Evolutionary conservation across 768 basidiomycete genomes (phyloP).

Genomic region (Hericium alpestre): DNA sequence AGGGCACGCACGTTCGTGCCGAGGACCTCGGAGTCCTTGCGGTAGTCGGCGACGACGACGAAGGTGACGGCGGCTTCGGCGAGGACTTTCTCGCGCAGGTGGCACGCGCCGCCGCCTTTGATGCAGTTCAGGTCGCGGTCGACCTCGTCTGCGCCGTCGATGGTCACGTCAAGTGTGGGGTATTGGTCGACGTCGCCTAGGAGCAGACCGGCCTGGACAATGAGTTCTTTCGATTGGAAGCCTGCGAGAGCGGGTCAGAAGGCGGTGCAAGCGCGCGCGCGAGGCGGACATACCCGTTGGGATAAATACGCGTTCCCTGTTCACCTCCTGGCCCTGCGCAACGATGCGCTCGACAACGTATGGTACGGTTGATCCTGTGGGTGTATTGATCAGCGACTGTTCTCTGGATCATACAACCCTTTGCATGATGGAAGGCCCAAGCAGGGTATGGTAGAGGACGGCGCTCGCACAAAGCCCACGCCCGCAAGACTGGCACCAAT

Average conservation of each 20-base stretch:
- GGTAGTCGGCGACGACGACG: conserved; percentile 87
- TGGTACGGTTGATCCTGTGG: conserved; percentile 81
- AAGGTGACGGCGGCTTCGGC: conserved; percentile 92
- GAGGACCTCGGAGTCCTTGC: conserved; percentile 79
- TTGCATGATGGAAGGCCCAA: too few relatives aligned
- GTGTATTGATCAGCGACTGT: not conserved
- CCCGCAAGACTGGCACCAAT: conserved; percentile 18
- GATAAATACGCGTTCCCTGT: conserved; percentile 77
- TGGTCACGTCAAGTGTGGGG: conserved; percentile 85
- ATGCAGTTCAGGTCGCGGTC: conserved; percentile 83
- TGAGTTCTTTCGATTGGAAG: conserved; percentile 94
- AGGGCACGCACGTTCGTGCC: conserved; percentile 63
- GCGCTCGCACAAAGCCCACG: too few relatives aligned
- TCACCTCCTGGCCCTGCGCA: conserved; percentile 65
- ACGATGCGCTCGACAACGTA: conserved; percentile 95
- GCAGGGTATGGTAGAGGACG: conserved; percentile 47
- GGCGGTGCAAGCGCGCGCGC: not conserved
- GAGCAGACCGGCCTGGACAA: conserved; percentile 63
- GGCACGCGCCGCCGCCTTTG: conserved; percentile 96
- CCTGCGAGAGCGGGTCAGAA: conserved; percentile 29
- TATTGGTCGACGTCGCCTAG: conserved; percentile 89
- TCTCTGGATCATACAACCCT: too few relatives aligned
- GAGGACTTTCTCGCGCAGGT: conserved; percentile 92
- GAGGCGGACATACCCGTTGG: conserved; percentile 54
- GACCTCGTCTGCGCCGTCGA: conserved; percentile 96